These are phyloP conservation scores for Platanthera zijinensis DNA, from an alignment of 106 monocot species.

Conservation along the genomic window DNA sequence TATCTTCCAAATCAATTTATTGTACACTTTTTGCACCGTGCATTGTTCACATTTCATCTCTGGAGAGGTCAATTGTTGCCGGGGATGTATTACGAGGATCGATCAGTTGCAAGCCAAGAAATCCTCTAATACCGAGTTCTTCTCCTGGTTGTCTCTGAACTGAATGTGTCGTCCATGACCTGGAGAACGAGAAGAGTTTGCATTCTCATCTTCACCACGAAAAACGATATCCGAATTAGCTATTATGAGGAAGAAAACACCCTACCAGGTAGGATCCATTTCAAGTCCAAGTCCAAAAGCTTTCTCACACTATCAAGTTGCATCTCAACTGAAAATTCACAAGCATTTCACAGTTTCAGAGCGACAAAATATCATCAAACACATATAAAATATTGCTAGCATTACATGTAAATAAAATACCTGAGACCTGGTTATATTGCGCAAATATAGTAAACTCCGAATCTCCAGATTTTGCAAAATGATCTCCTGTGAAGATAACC, in stretches of 20 bases:
- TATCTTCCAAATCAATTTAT: too few species aligned
- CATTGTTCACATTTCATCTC: too few species aligned
- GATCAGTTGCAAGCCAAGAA: slow-evolving; percentile 19
- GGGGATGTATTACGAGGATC: too few species aligned
- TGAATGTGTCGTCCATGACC: slow-evolving; percentile 61
- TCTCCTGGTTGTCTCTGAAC: slow-evolving; percentile 50
- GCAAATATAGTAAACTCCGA: slow-evolving; percentile 38
- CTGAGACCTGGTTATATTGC: slow-evolving; percentile 57
- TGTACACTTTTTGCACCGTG: too few species aligned
- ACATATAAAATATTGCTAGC: not conserved
- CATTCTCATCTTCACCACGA: too few species aligned
- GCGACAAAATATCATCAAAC: not conserved
- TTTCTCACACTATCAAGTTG: slow-evolving; percentile 60
- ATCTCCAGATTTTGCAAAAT: slow-evolving; percentile 42
- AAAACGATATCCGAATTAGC: not conserved
- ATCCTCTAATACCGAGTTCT: slow-evolving; percentile 42
- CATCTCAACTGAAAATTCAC: slow-evolving; percentile 37
- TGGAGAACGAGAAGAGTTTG: slow-evolving; percentile 10
- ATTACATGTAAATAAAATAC: slow-evolving; percentile 17
- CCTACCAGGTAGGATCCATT: slow-evolving; percentile 81
- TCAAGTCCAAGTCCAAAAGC: slow-evolving; percentile 54
- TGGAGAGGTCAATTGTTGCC: too few species aligned
- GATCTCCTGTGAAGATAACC: slow-evolving; percentile 81
- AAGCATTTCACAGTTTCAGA: not conserved
- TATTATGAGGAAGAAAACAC: slow-evolving; percentile 8